Base-by-base conservation (phyloP, 768 basidiomycete genomes). In the Fomitopsis serialis region DNA sequence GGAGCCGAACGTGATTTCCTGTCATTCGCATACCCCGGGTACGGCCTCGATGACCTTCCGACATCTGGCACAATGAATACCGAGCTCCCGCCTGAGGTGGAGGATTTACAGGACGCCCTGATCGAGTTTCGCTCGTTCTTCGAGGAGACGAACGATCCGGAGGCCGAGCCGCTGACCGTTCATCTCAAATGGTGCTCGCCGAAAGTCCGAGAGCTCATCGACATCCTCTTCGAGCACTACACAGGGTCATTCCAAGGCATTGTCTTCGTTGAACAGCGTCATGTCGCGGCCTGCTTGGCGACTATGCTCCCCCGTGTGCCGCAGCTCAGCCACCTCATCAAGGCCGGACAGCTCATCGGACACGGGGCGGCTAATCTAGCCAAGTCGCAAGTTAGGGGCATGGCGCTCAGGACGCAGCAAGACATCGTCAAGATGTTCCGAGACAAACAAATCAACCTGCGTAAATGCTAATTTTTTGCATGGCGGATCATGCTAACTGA, bases 181-280 rank as follows among this genome's bases (percentile, higher is more conserved):
- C 66, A 72, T 2, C 68, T 84, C n/a, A 69, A 74, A 22, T 89
- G 87, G 83, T 84, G 82, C 59, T 80, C 87, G 8, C 88, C 86
- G 2, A 92, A 94, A 66, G 68, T 95, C 43, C 72, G 72, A 45
- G 72, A 70, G 2, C 77, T 95, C 34, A 73, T 85, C 15, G 78
- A 83, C 19, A 70, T 86, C 45, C 74, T 95, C 23, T 68, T 79
- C 29, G 72, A 72, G 32, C 75, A 84, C 61, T 69, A 78, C 47
- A 76, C 76, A 12, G 60, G 66, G 2, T 67, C 75, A 2, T 91
- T 93, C 62, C 91, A 92, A 61, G 82, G 81, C 19, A 94, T 95
- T 56, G 75, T 95, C 42, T 96, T 96, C 65, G 91, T 92, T 17
- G 84, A 92, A 55, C 90, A 92, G 63, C 79, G 92, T 10, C 89